Conservation (phyloP, 441 rosid genomes). For the Capsella rubella region DNA sequence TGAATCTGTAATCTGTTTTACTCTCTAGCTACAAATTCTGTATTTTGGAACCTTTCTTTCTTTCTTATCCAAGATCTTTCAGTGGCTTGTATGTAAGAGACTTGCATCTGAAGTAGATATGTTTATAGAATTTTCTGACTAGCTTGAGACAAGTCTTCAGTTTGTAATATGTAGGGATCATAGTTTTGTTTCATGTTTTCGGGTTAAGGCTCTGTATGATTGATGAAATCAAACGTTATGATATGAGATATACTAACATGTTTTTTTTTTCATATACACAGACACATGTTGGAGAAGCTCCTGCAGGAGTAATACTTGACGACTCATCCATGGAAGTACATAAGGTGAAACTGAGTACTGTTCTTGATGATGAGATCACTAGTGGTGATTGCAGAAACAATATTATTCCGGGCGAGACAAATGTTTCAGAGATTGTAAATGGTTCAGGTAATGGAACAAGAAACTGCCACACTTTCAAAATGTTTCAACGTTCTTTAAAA, state of each 20-base stretch:
- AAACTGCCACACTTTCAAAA: not conserved
- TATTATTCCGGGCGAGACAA: constrained; percentile 29
- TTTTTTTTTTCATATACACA: constrained; percentile 8
- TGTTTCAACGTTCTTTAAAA: no score
- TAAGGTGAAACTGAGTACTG: constrained; percentile 27
- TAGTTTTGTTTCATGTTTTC: not conserved
- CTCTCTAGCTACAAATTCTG: constrained; percentile 19
- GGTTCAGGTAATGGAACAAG: constrained; percentile 36
- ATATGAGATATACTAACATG: constrained; percentile 34
- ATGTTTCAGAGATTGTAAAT: constrained; percentile 39
- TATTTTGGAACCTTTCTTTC: constrained; percentile 1
- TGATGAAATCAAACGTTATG: constrained; percentile 9
- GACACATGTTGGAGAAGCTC: constrained; percentile 35
- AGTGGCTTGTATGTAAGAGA: constrained; percentile 16
- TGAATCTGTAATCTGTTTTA: constrained; percentile 27
- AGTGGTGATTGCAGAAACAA: not conserved
- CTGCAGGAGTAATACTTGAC: constrained; percentile 30
- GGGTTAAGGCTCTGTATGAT: constrained; percentile 3
- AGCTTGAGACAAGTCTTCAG: not conserved
- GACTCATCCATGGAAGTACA: constrained; percentile 27
- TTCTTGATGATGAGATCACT: constrained; percentile 34
- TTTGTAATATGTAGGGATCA: constrained; percentile 2
- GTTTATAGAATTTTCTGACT: constrained; percentile 3
- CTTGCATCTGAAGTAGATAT: constrained; percentile 19
- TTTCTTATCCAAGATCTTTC: constrained; percentile 12